Percentiles rank a stretch among this genome's conserved stretches.
Conservation (phyloP, 73 alveolate species). For the Paraurostyla sp. region DNA sequence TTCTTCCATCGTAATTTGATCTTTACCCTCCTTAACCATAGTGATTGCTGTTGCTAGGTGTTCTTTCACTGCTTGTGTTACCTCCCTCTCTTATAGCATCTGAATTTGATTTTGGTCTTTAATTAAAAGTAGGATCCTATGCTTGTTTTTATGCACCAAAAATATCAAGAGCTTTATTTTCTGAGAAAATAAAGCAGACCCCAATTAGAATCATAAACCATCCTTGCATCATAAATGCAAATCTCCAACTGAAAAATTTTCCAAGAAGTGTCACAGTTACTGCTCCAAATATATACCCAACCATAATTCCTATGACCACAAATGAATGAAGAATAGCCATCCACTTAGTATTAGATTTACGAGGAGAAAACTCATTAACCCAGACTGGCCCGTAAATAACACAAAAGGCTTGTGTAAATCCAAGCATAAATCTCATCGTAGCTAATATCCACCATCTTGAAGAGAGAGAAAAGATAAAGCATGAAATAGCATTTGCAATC, state of each 20-base stretch:
- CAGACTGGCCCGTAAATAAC: constrained; percentile 96
- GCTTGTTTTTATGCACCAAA: constrained; percentile 72
- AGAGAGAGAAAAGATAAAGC: constrained; percentile 81
- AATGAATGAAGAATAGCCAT: constrained; percentile 95
- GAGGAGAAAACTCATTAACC: constrained; percentile 96
- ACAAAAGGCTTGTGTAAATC: constrained; percentile 91
- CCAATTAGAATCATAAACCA: constrained; percentile 79
- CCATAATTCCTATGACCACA: constrained; percentile 90
- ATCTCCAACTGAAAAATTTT: constrained; percentile 87
- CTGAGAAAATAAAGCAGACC: constrained; percentile 77
- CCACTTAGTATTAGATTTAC: constrained; percentile 90
- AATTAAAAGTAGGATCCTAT: background rate
- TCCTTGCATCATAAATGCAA: constrained; percentile 91
- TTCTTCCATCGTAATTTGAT: constrained; percentile 45
- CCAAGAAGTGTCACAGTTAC: constrained; percentile 75
- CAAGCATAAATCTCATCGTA: constrained; percentile 88
- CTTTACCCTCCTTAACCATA: constrained; percentile 64
- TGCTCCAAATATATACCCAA: constrained; percentile 91
- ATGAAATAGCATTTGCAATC: constrained; percentile 79
- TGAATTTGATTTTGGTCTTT: constrained; percentile 24
- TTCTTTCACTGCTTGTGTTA: constrained; percentile 28
- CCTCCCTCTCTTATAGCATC: constrained; percentile 58
- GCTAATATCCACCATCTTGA: constrained; percentile 74
- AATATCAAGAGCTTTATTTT: constrained; percentile 82
- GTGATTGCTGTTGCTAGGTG: too few species aligned